Percentiles rank a stretch among this genome's conserved stretches.
Conservation (phyloP, 2,329 filamentous ascomycete species). For the Fusarium caatingaense region DNA sequence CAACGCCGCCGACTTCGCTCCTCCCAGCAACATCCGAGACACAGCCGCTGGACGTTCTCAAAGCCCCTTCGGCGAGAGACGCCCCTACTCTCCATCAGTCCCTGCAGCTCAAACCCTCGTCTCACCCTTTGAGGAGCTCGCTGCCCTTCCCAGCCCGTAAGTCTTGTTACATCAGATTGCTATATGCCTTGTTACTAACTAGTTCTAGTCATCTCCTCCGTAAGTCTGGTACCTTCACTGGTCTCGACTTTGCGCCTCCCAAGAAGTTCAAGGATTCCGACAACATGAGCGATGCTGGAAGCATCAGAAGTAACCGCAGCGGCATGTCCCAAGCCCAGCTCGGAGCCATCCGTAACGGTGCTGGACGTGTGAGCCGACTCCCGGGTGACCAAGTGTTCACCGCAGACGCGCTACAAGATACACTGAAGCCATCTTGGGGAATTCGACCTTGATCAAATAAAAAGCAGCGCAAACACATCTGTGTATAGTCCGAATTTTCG, state of each 20-base stretch:
- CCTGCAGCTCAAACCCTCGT: slow-evolving; percentile 81
- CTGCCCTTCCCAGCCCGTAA: slow-evolving; percentile 90
- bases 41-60: slow-evolving; percentile 75
- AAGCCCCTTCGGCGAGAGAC: slow-evolving; percentile 71
- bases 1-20: slow-evolving; percentile 84
- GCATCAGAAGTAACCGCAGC: slow-evolving; percentile 72
- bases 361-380: slow-evolving; percentile 86
- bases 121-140: slow-evolving; percentile 87
- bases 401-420: slow-evolving; percentile 71
- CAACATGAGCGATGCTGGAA: slow-evolving; percentile 72
- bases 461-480: slow-evolving; percentile 19
- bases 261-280: slow-evolving; percentile 76
- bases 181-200: slow-evolving; percentile 42
- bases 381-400: slow-evolving; percentile 86
- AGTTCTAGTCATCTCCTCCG: slow-evolving; percentile 72
- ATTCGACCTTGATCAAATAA: slow-evolving; percentile 58
- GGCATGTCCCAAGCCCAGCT: slow-evolving; percentile 79
- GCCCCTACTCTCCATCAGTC: slow-evolving; percentile 80
- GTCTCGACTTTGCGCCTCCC: slow-evolving; percentile 83
- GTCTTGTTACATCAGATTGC: slow-evolving; percentile 52
- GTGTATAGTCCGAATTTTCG: slow-evolving; percentile 10
- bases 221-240: slow-evolving; percentile 82
- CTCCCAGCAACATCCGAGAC: slow-evolving; percentile 74
- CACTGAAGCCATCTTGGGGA: slow-evolving; percentile 70
- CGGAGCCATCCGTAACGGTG: slow-evolving; percentile 80